Base-by-base conservation (phyloP, 2,329 filamentous ascomycete genomes). In the Aschersonia sp. region DNA sequence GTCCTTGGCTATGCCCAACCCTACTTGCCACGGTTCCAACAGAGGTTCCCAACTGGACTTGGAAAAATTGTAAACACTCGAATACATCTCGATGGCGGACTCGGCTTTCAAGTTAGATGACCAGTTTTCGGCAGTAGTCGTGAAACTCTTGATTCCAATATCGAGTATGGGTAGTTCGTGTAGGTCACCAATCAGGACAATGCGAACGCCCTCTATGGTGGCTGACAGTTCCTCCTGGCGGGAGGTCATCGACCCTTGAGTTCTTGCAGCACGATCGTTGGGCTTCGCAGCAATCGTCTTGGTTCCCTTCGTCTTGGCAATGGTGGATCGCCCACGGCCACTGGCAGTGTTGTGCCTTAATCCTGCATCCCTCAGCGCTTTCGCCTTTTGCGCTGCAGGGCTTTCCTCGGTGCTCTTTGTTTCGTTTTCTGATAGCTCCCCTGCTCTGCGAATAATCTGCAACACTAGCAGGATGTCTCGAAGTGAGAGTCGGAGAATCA, bases 31-130 rank as follows among this genome's bases (percentile, higher is more conserved):
- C 6, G 94, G 94, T 62, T 98, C 92, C 30, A 98, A 79, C 35
- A 98, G 68, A 4, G 92, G 92, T 63, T 98, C 92, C 92, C 92
- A 98, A 4, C 88, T 87, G 0, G 92, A 98, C 63, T 98, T 98
- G 11, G 92, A 92, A 66, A 98, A 98, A 65, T 98, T 98, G 72
- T 95, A 98, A 30, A 98, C 83, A 58, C 97, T 98, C 56, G 94
- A 78, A 63, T 95, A 95, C 53, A 90, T 87, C 52, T 96, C 87
- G 44, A 98, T 81, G n/a, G 79, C 84, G 0, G 87, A 85, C 59
- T 96, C 87, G 0, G 87, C 90, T 57, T 82, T 88, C 63, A 98
- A 73, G 29, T 82, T 83, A 5, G 81, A 83, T 1, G 90, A 90
- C 92, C 92, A 99, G 60, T 98, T 87, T 54, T 84, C 80, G 4